Base-by-base conservation (phyloP, 768 basidiomycete species). In the Russula sp. region DNA sequence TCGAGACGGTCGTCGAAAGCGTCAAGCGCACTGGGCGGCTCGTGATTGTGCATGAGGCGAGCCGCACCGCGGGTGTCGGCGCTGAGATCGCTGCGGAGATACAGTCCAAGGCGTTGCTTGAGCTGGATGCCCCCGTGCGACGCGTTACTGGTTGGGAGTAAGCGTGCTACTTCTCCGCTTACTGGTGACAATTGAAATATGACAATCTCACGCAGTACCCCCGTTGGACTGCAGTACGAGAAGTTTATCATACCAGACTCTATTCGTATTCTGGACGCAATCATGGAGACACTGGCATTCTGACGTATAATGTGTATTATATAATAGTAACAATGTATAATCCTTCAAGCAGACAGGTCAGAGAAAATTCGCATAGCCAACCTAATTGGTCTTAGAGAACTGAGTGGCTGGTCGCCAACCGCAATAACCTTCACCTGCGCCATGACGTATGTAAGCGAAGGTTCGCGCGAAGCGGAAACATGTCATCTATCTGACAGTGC, bases 101-200 rank as follows among this genome's bases (percentile, higher is more conserved):
- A 5, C 92, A 92, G 76, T 88, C 88, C 74, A 77, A 88, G 62
- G 93, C 90, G 67, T 97, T 97, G 76, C 77, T 97, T 70, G 88
- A 87, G 72, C 75, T 98, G 55, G 84, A 91, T 59, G 94, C 94
- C 8, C 94, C 94, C 0, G 88, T 98, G 27, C 88, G 82, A 70
- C 78, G 94, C 45, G 84, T 98, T 18, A 84, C 90, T 2, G 92
- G 91, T 34, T 98, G 95, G 95, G 94, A 97, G 94, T 95, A 70
- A 82, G 94, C 87, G 7, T 32, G 35, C 13, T 57, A 51, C 50
- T 34, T 37, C 60, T 56, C 59, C 65, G 51, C 47, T 39, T 32
- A 22, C 22, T 22, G 14, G 4, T 34, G 16, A 57, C n/a, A n/a
- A 8, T 44, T 44, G 37, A 51, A 48, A 52, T 27, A 34, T 39